Base-by-base conservation (phyloP, 2,329 filamentous ascomycete genomes). In the Didymella segeticola region DNA sequence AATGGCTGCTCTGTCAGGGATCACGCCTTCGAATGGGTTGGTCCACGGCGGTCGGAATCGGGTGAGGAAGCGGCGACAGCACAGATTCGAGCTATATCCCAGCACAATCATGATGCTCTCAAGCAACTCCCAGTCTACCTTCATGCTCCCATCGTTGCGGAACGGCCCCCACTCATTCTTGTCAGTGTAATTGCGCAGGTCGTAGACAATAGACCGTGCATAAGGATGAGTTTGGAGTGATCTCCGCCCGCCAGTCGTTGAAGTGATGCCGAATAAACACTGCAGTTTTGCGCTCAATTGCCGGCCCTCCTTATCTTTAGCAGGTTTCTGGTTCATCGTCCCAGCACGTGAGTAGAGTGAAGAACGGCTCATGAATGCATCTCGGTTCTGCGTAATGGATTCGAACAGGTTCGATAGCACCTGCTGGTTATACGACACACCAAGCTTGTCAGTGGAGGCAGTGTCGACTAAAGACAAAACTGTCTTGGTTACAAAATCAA, bases 51-150 rank as follows among this genome's bases (percentile, higher is more conserved):
- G 70, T 12, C 58, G 56, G 15, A 72, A 70, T 1, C 51, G 50
- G 1, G 58, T 60, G 4, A 63, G 51, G 23, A 66, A 66, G 1
- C 63, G 45, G 17, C 64, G 61, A 46, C 65, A 68, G 45, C 67
- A 72, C 12, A 66, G 52, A 4, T 60, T 55, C 0, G 68, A 78
- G 67, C 91, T 91, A 66, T 83, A 80, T 3, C 82, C 83, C 3
- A 93, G 72, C 2, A 88, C 84, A 3, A 92, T 78, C 79, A 91
- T 84, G 47, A 91, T 83, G 8, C 88, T 86, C 72, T 93, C 89
- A 10, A 92, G 76, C 75, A 89, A 90, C 72, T 93, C 89, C 90
- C 90, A 93, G 72, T 93, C 89, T 0, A 90, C 86, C 5, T 75
- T 72, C 46, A 80, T 80, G 2, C 78, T 81, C 1, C 82, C 84